Percentiles rank a stretch among this genome's conserved stretches.
These are phyloP conservation scores for Venturia aucupariae DNA, from an alignment of 2,329 filamentous ascomycete genomes.

Conservation along the genomic window DNA sequence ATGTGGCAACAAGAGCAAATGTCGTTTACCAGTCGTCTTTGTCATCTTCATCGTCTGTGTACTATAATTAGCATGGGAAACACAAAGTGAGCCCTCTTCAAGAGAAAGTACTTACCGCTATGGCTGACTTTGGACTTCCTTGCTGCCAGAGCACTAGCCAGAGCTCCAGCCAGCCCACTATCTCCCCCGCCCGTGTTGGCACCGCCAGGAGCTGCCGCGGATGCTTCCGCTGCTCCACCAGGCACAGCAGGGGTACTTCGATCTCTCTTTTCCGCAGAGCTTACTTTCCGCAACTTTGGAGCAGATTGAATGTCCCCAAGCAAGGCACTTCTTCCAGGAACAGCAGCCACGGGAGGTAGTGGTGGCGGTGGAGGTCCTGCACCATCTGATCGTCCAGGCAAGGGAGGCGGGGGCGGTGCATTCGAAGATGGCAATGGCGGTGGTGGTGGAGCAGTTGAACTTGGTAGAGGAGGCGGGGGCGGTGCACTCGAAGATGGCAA, in stretches of 20 bases:
- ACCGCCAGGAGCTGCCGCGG: slow-evolving; percentile 45
- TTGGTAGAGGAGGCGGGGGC: slow-evolving; percentile 24
- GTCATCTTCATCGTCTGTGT: slow-evolving; percentile 63
- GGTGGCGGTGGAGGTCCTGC: slow-evolving; percentile 33
- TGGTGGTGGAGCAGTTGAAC: slow-evolving; percentile 32
- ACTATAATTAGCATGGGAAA: slow-evolving; percentile 21
- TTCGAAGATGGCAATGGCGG: slow-evolving; percentile 30
- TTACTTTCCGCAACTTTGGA: slow-evolving; percentile 63
- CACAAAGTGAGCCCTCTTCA: slow-evolving; percentile 15
- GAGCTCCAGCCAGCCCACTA: slow-evolving; percentile 35
- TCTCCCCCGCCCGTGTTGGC: slow-evolving; percentile 33
- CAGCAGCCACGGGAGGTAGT: slow-evolving; percentile 24
- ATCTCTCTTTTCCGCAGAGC: slow-evolving; percentile 59
- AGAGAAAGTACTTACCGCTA: slow-evolving; percentile 58
- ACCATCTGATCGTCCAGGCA: slow-evolving; percentile 32
- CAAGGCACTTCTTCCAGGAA: slow-evolving; percentile 33
- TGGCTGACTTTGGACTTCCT: slow-evolving; percentile 90
- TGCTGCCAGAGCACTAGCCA: slow-evolving; percentile 76
- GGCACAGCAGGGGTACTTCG: slow-evolving; percentile 56
- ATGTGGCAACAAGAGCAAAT: not conserved
- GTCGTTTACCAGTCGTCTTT: slow-evolving; percentile 61
- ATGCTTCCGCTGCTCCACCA: slow-evolving; percentile 33
- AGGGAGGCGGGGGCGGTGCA: slow-evolving; percentile 29
- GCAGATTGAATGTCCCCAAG: slow-evolving; percentile 63
- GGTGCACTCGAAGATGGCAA: slow-evolving; percentile 29